Percentiles rank a stretch among this genome's conserved stretches.
Conservation (phyloP, 148 eudicot species). For the Oxyria digyna region DNA sequence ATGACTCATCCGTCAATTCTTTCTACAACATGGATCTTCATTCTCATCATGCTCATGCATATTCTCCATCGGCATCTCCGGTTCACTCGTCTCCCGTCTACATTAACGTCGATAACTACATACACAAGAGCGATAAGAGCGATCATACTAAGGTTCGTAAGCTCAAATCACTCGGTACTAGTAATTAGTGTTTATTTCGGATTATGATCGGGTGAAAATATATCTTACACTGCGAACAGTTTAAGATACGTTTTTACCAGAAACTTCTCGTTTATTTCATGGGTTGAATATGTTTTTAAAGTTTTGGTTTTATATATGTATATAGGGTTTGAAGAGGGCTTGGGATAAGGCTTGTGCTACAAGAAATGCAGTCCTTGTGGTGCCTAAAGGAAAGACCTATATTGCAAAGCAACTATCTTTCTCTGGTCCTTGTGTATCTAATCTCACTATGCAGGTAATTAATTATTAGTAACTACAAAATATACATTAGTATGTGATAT, state of each 20-base stretch:
- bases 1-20: background rate
- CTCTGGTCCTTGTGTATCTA: conserved; percentile 52
- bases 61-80: background rate
- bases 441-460: conserved; percentile 33
- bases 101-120: background rate
- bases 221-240: no score
- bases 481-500: no score
- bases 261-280: background rate
- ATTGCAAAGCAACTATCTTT: conserved; percentile 51
- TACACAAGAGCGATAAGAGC: background rate
- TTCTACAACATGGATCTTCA: no score
- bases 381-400: conserved; percentile 42
- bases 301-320: background rate
- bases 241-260: no score
- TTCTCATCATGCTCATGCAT: background rate
- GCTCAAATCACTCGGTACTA: background rate
- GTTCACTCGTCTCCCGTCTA: background rate
- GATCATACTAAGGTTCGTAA: background rate
- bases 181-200: no score
- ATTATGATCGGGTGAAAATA: no score
- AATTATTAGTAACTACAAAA: no score
- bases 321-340: conserved; percentile 56
- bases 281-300: background rate
- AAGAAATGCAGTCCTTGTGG: conserved; percentile 26
- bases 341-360: conserved; percentile 59